Percentiles rank a stretch among this genome's conserved stretches.
These are phyloP conservation scores for Colletotrichum phormii DNA, from an alignment of 2,329 filamentous ascomycete genomes.

Conservation along the genomic window DNA sequence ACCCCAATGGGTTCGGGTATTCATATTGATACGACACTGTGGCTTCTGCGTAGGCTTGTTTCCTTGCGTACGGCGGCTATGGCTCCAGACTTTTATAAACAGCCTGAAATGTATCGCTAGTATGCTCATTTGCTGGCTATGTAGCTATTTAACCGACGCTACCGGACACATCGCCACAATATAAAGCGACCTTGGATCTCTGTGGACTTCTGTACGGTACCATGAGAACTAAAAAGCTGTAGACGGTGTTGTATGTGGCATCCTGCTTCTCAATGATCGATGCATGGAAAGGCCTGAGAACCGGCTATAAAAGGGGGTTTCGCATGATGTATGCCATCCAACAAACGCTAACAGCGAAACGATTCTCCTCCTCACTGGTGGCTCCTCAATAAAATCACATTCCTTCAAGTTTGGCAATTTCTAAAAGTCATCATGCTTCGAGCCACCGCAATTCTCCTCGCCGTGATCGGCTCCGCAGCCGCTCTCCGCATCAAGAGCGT, in stretches of 20 bases:
- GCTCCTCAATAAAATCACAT: neutral
- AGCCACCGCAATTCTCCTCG: neutral
- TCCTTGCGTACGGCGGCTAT: neutral
- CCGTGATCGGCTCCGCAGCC: neutral
- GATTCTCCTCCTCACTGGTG: neutral
- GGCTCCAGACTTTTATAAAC: neutral
- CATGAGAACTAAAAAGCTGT: neutral
- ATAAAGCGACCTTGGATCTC: slow-evolving; percentile 1
- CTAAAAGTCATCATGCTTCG: neutral
- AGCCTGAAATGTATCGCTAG: slow-evolving; percentile 1
- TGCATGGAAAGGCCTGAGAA: neutral
- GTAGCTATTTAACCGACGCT: slow-evolving; percentile 18
- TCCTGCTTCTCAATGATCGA: neutral
- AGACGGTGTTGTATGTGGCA: neutral
- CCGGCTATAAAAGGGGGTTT: neutral
- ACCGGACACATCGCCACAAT: neutral
- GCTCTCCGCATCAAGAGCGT: slow-evolving; percentile 19
- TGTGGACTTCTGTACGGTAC: neutral
- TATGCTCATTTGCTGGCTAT: slow-evolving; percentile 15
- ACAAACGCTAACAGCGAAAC: neutral
- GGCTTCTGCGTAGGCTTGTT: neutral
- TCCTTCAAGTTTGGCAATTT: neutral
- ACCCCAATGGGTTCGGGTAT: neutral
- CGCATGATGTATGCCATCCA: neutral
- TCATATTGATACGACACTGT: neutral